Evolutionary conservation across 345 rosid species (phyloP), one percentile per base, ranked within the genome.

Genomic region (Microthlaspi erraticum): DNA sequence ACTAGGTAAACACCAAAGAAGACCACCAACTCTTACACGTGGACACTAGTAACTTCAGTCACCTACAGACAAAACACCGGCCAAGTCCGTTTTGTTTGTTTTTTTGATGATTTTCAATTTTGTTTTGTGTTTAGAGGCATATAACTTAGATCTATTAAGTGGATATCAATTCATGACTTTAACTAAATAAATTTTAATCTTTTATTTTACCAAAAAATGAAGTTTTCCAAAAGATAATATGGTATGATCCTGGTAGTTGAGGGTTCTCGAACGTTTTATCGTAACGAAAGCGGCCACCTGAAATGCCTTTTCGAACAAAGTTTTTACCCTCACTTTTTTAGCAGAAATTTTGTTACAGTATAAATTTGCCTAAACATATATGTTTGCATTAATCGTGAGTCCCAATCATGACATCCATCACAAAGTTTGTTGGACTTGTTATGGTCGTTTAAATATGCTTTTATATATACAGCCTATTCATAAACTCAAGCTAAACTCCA

Each of bases 361-460:
- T 38, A 38, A 39, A 20, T 37, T 56, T 16, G 43, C 8, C 5
- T 34, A 10, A 56, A 34, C 5, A 11, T n/a, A 56, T 34, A 34
- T 36, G 36, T 43, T 61, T 51, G 13, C 43, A 33, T 63, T 17
- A 18, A 12, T 12, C 31, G 44, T 63, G 56, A 18, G 66, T 29
- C 39, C 39, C 53, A 61, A 26, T 43, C 52, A 32, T 33, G 43
- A 46, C 18, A 46, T 16, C 5, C n/a, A 41, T 41, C 50, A 23
- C 13, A 60, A 41, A 23, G 36, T 29, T 23, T 41, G 1, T 39
- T 13, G 36, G 49, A 41, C 49, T 60, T 39, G 60, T 23, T 41
- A 60, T 13, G 50, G 29, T 41, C 20, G 7, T 41, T 20, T 23
- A 60, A 60, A 41, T 52, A 4, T 41, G 50, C 17, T 41, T 60